Evolutionary conservation across 148 eudicot species (phyloP).

Genomic region (Silene uniflora): DNA sequence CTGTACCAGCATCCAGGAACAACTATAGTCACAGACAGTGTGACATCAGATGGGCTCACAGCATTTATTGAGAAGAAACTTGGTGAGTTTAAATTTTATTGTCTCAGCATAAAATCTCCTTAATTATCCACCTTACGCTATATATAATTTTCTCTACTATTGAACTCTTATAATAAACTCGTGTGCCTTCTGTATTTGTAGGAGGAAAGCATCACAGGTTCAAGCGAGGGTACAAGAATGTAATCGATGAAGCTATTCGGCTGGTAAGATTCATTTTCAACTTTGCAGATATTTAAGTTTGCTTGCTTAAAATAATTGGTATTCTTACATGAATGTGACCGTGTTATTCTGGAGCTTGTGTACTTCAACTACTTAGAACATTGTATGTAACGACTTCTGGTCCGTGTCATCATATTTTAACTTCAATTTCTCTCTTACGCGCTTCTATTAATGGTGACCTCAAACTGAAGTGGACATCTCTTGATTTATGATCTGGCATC

Average conservation of each 20-base stretch:
- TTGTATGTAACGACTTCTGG: not conserved
- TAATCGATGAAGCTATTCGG: conserved; percentile 96
- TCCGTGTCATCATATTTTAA: not conserved
- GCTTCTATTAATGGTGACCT: not conserved
- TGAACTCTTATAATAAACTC: conserved; percentile 8
- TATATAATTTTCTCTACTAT: not conserved
- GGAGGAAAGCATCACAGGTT: conserved; percentile 98
- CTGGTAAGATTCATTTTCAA: conserved; percentile 45
- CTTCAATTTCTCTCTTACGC: not conserved
- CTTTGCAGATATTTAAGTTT: not conserved
- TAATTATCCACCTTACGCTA: conserved; percentile 6
- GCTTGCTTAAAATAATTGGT: not conserved
- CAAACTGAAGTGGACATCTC: not conserved
- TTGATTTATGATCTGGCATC: not conserved
- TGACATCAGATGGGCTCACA: conserved; percentile 95
- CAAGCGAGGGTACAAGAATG: conserved; percentile 97
- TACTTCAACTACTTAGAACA: not conserved
- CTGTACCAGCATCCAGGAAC: conserved; percentile 86
- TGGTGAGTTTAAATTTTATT: conserved; percentile 43
- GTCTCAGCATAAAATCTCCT: conserved; percentile 5
- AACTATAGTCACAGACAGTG: conserved; percentile 96
- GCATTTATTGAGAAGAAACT: conserved; percentile 83
- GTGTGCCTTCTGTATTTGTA: conserved; percentile 24
- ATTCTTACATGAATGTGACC: not conserved
- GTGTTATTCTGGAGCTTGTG: not conserved